Evolutionary conservation across 306 rosid species (phyloP).

Genomic region (Dryas drummondii): DNA sequence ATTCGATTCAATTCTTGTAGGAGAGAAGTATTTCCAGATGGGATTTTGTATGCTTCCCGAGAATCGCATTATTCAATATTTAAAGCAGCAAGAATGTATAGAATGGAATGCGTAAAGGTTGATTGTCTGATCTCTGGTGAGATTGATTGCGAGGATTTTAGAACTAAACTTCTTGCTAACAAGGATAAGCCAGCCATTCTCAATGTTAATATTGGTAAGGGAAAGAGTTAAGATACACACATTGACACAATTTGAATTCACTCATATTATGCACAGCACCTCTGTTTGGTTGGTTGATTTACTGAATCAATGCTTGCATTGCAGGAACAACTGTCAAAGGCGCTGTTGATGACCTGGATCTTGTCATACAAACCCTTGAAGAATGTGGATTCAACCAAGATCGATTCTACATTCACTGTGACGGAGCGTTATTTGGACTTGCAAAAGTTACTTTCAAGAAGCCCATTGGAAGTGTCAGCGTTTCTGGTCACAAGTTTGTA

Average conservation of each 20-base stretch:
- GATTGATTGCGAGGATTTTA: constrained; percentile 59
- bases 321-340: constrained; percentile 71
- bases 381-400: constrained; percentile 51
- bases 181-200: constrained; percentile 68
- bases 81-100: constrained; percentile 71
- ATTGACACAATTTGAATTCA: not conserved
- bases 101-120: constrained; percentile 67
- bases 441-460: constrained; percentile 53
- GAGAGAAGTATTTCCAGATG: constrained; percentile 67
- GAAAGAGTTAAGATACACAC: not conserved
- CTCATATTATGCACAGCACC: not conserved
- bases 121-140: constrained; percentile 55
- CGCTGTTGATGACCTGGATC: constrained; percentile 63
- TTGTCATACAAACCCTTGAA: constrained; percentile 49
- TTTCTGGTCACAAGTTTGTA: constrained; percentile 60
- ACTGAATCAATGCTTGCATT: constrained; percentile 9
- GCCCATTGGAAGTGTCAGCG: constrained; percentile 51
- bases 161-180: constrained; percentile 41
- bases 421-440: constrained; percentile 63
- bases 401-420: constrained; percentile 73
- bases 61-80: constrained; percentile 77
- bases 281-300: not conserved
- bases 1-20: constrained; percentile 26
- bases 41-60: constrained; percentile 59
- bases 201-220: constrained; percentile 62